Evolutionary conservation across 352 stramenopile species (phyloP).

Genomic region (Globisporangium cylindrosporum): DNA sequence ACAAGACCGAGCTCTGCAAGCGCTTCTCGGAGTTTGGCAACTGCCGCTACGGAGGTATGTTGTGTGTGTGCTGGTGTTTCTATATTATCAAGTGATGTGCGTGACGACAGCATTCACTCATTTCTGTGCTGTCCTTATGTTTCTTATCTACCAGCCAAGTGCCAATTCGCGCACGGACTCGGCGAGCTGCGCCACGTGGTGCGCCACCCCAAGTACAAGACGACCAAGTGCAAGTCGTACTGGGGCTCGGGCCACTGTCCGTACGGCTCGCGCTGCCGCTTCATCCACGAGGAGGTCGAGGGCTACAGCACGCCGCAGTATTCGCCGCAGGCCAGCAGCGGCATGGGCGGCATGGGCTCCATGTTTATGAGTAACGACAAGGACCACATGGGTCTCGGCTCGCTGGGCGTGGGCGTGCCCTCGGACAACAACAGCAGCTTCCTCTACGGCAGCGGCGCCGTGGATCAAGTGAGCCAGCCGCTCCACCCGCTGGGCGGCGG

Average conservation of each 20-base stretch:
- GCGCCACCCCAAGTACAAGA: conserved; percentile 90
- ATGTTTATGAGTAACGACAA: conserved; percentile 71
- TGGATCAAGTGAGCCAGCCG: conserved; percentile 25
- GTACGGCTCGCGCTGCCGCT: conserved; percentile 84
- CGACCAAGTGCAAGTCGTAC: conserved; percentile 91
- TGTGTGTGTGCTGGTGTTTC: not conserved
- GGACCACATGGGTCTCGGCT: conserved; percentile 21
- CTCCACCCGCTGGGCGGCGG: conserved; percentile 21
- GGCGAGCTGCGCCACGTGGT: conserved; percentile 80
- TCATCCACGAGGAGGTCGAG: conserved; percentile 85
- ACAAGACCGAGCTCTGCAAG: conserved; percentile 89
- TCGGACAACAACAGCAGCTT: conserved; percentile 35
- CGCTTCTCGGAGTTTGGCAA: conserved; percentile 85
- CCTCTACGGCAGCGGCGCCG: conserved; percentile 24
- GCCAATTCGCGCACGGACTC: conserved; percentile 83
- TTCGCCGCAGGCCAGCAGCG: conserved; percentile 33
- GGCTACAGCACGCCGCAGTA: conserved; percentile 55
- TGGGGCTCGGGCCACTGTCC: conserved; percentile 85
- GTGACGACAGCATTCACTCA: not conserved
- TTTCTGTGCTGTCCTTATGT: conserved; percentile 1
- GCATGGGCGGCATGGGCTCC: conserved; percentile 23
- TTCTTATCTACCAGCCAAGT: conserved; percentile 55
- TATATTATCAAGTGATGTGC: not conserved
- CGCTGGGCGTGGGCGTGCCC: conserved; percentile 30
- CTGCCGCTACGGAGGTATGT: conserved; percentile 78